Percentiles rank a stretch among this genome's conserved stretches.
Evolutionary conservation across 1,284 basidiomycete species (phyloP).

Genomic region (Cryptococcus sp.): DNA sequence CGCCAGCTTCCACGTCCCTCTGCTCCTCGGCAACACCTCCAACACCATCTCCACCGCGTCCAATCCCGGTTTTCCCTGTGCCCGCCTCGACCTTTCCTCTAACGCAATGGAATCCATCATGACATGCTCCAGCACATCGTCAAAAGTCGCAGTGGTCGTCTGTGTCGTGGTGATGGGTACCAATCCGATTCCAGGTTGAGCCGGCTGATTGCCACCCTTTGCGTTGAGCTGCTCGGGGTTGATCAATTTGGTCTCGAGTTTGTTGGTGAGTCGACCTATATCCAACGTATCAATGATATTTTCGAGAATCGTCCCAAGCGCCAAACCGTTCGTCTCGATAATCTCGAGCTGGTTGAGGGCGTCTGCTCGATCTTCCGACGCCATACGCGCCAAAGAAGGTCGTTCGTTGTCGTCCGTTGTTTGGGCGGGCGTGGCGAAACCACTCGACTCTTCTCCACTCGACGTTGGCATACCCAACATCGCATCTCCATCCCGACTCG

Average conservation of each 20-base stretch:
- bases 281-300: slow-evolving; percentile 33
- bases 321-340: slow-evolving; percentile 22
- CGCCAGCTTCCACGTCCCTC: slow-evolving; percentile 26
- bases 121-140: slow-evolving; percentile 23
- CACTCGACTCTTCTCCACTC: too few relatives aligned
- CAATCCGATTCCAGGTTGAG: not conserved
- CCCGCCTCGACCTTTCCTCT: slow-evolving; percentile 23
- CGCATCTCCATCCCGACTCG: too few relatives aligned
- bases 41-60: slow-evolving; percentile 34
- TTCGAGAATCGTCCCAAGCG: slow-evolving; percentile 24
- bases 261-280: slow-evolving; percentile 16
- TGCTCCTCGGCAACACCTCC: slow-evolving; percentile 32
- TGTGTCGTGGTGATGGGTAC: too few relatives aligned
- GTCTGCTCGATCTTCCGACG: slow-evolving; percentile 14
- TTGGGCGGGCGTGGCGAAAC: too few relatives aligned
- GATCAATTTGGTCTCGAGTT: not conserved
- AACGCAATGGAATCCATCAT: slow-evolving; percentile 23
- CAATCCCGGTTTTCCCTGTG: slow-evolving; percentile 16
- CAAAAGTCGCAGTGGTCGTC: not conserved
- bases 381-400: not conserved
- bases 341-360: slow-evolving; percentile 17
- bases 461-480: not conserved
- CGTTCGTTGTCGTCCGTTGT: not conserved
- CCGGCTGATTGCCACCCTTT: not conserved
- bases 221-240: too few relatives aligned